Evolutionary conservation across 1,139 yeast species (phyloP), one percentile per base, ranked within the genome.

Genomic region (Wickerhamomyces sp.): DNA sequence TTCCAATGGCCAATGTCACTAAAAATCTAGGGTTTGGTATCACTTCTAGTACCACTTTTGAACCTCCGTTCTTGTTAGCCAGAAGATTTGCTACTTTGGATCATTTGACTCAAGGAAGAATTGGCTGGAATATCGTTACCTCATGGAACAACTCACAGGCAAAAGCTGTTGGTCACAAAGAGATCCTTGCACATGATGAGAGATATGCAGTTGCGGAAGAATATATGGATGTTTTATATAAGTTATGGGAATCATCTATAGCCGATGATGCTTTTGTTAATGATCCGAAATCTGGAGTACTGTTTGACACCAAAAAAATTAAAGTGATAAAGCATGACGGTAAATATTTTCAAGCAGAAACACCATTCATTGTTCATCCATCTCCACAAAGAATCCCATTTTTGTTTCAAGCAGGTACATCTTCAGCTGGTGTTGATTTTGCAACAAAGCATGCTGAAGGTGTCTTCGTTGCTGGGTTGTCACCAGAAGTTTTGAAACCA

Each of bases 331-430:
- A 68, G 44, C 68, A 64, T 48, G 61, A 62, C 33, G 75, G 75
- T 2, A 63, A 66, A 43, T 63, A 60, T 50, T 71, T 64, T 50
- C 64, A 55, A 7, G 72, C 68, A 10, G 72, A 71, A 1, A 73
- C 72, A 0, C 73, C 74, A 3, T 58, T 52, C 38, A 62, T 70
- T 35, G 60, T 67, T n/a, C 65, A 64, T 38, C 75, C 74, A 15
- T 63, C 71, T 11, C 68, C 67, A n/a, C 75, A 70, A 49, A 64
- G 73, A 54, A 52, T 68, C 9, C 75, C 75, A 1, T 69, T 68
- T 6, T 57, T 72, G 37, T 60, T 72, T 38, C 77, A 72, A 55
- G 77, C 77, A 3, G 77, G 77, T 23, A 66, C 75, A 15, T 72
- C 76, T 0, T 58, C 64, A 26, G 65, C 64, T 13, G 76, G 77